Conservation (phyloP, 2,329 filamentous ascomycete species). For the Neonectria neomacrospora region DNA sequence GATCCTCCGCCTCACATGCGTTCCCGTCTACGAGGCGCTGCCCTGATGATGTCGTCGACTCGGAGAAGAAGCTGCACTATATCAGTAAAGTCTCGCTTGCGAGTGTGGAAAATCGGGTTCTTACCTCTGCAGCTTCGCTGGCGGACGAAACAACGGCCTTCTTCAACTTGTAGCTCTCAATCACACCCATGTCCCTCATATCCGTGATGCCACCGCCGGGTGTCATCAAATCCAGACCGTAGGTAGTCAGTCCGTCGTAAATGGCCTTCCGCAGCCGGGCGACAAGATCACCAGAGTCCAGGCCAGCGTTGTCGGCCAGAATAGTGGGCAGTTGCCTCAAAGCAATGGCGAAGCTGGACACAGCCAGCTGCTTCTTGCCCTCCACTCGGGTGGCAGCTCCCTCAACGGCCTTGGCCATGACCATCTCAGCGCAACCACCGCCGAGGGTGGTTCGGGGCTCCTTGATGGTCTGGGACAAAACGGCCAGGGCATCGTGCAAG, state of each 20-base stretch:
- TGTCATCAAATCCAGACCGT: conserved; percentile 87
- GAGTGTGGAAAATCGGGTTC: conserved; percentile 43
- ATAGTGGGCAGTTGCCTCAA: conserved; percentile 95
- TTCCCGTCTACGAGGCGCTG: conserved; percentile 75
- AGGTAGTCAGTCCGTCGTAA: conserved; percentile 93
- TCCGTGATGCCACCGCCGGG: conserved; percentile 93
- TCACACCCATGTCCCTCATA: conserved; percentile 94
- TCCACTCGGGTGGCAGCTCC: conserved; percentile 92
- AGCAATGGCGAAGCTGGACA: conserved; percentile 88
- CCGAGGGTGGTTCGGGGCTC: conserved; percentile 95
- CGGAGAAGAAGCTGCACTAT: conserved; percentile 79
- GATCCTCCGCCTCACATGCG: conserved; percentile 48
- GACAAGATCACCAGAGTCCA: conserved; percentile 95
- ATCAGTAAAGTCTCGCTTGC: conserved; percentile 35
- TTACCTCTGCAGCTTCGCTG: conserved; percentile 94
- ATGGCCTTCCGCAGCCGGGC: conserved; percentile 91
- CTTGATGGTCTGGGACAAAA: conserved; percentile 94
- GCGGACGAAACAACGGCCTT: conserved; percentile 96
- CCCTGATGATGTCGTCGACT: conserved; percentile 97
- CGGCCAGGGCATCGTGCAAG: conserved; percentile 93
- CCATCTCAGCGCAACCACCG: conserved; percentile 96
- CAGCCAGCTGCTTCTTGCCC: conserved; percentile 95
- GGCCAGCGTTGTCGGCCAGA: conserved; percentile 94
- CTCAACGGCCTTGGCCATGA: conserved; percentile 98
- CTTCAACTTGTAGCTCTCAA: conserved; percentile 99